A percentile compares a stretch with the other conserved stretches of the same genome.
Evolutionary conservation across 805 yeast genomes (phyloP).

Genomic region (Sugiyamaella smithiae): DNA sequence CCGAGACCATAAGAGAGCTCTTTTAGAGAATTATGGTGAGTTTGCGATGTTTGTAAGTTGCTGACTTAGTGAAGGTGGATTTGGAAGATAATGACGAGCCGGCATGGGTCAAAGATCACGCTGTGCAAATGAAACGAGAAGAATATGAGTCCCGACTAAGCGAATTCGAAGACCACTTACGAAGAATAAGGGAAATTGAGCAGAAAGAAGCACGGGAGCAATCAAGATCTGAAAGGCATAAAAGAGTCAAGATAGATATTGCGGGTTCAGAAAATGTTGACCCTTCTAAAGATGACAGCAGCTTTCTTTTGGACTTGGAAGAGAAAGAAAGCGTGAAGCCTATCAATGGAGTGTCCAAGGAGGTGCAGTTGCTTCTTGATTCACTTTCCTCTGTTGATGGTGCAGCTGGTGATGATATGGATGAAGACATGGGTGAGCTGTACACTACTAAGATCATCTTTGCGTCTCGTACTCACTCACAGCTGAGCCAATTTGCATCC

Average conservation of each 20-base stretch:
- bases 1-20: slow-evolving; percentile 45
- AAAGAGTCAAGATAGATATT: slow-evolving; percentile 18
- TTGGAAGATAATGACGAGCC: slow-evolving; percentile 57
- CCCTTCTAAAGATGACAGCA: slow-evolving; percentile 9
- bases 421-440: slow-evolving; percentile 7
- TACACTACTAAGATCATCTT: slow-evolving; percentile 52
- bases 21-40: slow-evolving; percentile 15
- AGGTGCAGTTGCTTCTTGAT: slow-evolving; percentile 48
- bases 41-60: slow-evolving; percentile 7
- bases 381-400: slow-evolving; percentile 36
- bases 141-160: slow-evolving; percentile 22
- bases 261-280: background rate
- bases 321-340: slow-evolving; percentile 30
- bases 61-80: slow-evolving; percentile 13
- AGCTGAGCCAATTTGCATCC: slow-evolving; percentile 71
- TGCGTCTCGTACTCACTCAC: slow-evolving; percentile 90
- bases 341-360: slow-evolving; percentile 34
- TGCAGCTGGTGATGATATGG: slow-evolving; percentile 21
- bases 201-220: slow-evolving; percentile 15
- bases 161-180: slow-evolving; percentile 27
- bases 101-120: slow-evolving; percentile 57
- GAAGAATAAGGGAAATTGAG: slow-evolving; percentile 18
- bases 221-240: slow-evolving; percentile 16
- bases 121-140: slow-evolving; percentile 27
- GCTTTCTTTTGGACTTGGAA: slow-evolving; percentile 31